These are phyloP conservation scores for Diplodia corticola DNA, from an alignment of 2,329 filamentous ascomycete species.

Conservation along the genomic window DNA sequence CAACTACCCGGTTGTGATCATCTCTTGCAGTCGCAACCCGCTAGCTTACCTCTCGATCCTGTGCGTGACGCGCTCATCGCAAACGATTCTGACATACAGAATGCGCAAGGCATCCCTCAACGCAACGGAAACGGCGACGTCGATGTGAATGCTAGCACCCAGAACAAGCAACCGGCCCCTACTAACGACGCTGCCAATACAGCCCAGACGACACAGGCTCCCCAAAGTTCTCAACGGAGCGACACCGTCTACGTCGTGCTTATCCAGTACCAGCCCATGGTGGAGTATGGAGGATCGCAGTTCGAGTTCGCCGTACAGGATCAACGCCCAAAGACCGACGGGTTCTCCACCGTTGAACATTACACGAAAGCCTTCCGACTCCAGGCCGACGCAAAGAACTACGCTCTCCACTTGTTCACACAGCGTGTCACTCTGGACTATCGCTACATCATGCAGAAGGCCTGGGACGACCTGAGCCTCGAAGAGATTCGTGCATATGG, in stretches of 20 bases:
- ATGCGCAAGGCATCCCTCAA: not conserved
- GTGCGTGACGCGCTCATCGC: not conserved
- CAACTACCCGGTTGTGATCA: not conserved
- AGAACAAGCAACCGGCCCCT: not conserved
- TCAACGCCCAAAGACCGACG: too few species aligned
- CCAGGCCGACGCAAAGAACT: not conserved
- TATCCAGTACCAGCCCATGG: not conserved
- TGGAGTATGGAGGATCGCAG: constrained; percentile 1
- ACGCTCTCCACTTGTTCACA: not conserved
- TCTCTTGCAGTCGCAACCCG: not conserved
- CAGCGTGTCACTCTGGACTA: not conserved
- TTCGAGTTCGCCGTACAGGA: not conserved
- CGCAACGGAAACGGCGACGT: not conserved
- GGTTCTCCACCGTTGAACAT: not conserved
- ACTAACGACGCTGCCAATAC: not conserved
- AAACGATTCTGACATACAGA: not conserved
- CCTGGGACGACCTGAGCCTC: not conserved
- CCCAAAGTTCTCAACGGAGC: not conserved
- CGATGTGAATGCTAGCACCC: not conserved
- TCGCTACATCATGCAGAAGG: constrained; percentile 1
- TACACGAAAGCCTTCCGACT: not conserved
- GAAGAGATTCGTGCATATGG: not conserved
- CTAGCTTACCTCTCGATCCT: not conserved
- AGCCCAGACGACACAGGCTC: not conserved
- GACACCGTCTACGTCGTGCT: not conserved